These are phyloP conservation scores for Penicillium thymicola DNA, from an alignment of 2,329 filamentous ascomycete species.

Conservation along the genomic window DNA sequence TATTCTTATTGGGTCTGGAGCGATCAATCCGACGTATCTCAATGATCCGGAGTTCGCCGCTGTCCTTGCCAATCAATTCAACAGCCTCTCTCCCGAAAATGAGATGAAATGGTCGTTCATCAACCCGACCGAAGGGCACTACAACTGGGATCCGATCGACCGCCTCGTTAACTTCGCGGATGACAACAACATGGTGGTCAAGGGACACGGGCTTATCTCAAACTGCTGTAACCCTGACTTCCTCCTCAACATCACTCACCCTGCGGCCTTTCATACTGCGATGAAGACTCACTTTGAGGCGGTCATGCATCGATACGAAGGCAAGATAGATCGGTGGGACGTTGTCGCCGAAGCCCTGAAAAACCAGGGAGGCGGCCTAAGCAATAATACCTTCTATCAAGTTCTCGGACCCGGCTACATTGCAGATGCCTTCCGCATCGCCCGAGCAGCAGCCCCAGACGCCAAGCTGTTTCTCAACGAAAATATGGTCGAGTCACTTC, in stretches of 20 bases:
- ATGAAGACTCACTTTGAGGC: no score
- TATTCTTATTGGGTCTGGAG: background rate
- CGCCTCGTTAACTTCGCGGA: conserved; percentile 8
- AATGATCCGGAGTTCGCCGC: conserved; percentile 4
- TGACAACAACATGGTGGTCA: conserved; percentile 7
- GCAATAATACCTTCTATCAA: no score
- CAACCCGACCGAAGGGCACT: conserved; percentile 10
- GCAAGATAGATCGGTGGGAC: no score
- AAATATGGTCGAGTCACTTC: background rate
- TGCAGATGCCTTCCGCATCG: conserved; percentile 7
- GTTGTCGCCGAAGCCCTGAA: no score
- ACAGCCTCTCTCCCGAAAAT: conserved; percentile 14
- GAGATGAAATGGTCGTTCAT: conserved; percentile 12
- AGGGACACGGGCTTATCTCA: conserved; percentile 14
- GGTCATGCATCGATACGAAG: no score
- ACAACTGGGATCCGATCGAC: conserved; percentile 10
- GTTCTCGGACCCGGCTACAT: background rate
- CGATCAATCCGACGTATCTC: background rate
- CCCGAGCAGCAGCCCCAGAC: conserved; percentile 5
- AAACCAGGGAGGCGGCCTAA: no score
- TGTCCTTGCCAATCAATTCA: conserved; percentile 9
- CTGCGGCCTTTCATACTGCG: no score
- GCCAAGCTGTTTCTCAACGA: conserved; percentile 14
- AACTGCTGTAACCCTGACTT: conserved; percentile 14
- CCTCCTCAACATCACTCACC: background rate